A percentile compares a stretch with the other conserved stretches of the same genome.
Conservation (phyloP, 345 rosid genomes). For the Corymbia maculata region DNA sequence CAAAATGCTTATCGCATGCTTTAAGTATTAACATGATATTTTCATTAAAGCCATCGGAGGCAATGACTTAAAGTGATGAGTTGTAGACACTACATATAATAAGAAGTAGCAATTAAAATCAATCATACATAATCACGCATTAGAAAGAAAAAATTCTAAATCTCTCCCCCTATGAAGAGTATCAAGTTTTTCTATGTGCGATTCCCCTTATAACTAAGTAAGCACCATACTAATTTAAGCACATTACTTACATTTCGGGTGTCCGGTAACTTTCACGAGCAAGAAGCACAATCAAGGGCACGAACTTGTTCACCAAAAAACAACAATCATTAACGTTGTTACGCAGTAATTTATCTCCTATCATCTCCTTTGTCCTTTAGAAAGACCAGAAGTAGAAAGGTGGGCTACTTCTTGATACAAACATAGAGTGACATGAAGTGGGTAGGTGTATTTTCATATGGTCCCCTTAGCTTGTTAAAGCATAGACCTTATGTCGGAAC, state of each 20-base stretch:
- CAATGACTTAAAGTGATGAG: not conserved
- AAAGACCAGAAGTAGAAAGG: not conserved
- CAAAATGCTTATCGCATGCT: not conserved
- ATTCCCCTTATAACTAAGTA: not conserved
- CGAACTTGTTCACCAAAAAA: not conserved
- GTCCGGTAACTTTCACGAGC: rapidly evolving
- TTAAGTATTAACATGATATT: not conserved
- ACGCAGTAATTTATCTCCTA: not conserved
- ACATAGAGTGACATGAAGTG: not conserved
- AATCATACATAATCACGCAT: not conserved
- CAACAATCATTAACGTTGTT: not conserved
- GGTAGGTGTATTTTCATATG: not conserved
- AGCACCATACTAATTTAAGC: not conserved
- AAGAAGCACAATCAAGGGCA: not conserved
- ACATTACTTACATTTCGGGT: rapidly evolving
- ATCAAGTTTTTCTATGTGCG: not conserved
- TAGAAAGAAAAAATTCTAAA: not conserved
- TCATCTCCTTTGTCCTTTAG: not conserved
- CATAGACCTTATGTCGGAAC: not conserved
- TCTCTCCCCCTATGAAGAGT: not conserved
- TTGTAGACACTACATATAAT: not conserved
- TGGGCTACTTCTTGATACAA: not conserved
- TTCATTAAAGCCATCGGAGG: not conserved
- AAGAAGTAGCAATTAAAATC: not conserved
- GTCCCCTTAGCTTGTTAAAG: not conserved